Conservation (phyloP, 768 basidiomycete genomes). For the Rhizopogon rudus region DNA sequence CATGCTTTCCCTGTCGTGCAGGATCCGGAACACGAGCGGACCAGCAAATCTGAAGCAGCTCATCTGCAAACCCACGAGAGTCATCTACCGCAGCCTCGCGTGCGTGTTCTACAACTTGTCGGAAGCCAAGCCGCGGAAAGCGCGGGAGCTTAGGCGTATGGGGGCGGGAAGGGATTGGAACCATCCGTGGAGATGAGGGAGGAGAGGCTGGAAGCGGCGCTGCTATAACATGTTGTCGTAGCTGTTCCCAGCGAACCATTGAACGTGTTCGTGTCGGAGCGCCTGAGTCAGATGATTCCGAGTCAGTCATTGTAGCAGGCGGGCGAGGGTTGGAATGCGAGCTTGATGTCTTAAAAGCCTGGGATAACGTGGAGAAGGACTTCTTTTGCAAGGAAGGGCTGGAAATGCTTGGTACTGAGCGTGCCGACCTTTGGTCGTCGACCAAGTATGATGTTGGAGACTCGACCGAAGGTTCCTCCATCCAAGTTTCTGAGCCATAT, state of each 20-base stretch:
- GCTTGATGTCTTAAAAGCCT: constrained; percentile 4
- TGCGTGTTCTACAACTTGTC: constrained; percentile 62
- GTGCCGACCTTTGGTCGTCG: neutral
- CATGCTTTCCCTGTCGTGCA: constrained; percentile 13
- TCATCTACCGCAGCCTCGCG: constrained; percentile 48
- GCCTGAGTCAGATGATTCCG: neutral
- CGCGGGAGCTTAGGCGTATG: constrained; percentile 48
- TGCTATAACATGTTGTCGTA: constrained; percentile 51
- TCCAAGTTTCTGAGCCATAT: constrained; percentile 1
- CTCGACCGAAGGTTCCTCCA: constrained; percentile 2
- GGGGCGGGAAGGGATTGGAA: constrained; percentile 11
- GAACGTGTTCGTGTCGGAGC: constrained; percentile 25
- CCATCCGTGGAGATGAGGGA: constrained; percentile 5
- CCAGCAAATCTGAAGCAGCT: constrained; percentile 53
- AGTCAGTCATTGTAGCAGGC: neutral
- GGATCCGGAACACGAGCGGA: constrained; percentile 43
- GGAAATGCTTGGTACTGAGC: neutral
- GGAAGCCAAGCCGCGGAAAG: constrained; percentile 47
- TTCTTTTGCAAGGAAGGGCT: constrained; percentile 4
- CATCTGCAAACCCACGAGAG: constrained; percentile 45
- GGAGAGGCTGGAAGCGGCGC: constrained; percentile 17
- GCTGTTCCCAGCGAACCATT: constrained; percentile 43
- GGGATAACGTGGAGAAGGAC: constrained; percentile 6
- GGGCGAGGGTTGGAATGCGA: neutral
- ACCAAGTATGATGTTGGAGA: neutral